Evolutionary conservation across 1,284 basidiomycete species (phyloP).

Genomic region (Ganoderma sp.): DNA sequence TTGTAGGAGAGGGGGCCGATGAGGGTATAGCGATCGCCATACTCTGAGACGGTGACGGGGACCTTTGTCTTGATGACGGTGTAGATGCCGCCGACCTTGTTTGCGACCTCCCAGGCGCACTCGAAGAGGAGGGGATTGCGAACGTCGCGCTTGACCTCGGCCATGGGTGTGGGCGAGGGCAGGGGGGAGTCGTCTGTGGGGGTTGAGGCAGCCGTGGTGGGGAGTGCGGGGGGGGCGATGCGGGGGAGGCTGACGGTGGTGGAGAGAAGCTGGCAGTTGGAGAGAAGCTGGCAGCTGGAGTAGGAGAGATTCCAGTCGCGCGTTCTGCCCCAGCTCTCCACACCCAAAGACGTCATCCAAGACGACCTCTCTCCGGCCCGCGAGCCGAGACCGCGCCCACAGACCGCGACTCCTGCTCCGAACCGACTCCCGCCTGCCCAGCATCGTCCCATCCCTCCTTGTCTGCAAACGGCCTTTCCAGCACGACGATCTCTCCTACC

Average conservation of each 20-base stretch:
- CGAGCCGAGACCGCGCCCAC: background rate
- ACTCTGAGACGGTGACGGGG: slow-evolving; percentile 94
- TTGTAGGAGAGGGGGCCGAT: slow-evolving; percentile 97
- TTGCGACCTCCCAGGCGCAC: slow-evolving; percentile 93
- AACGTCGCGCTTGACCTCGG: slow-evolving; percentile 69
- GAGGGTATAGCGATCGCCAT: slow-evolving; percentile 89
- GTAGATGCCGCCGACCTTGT: slow-evolving; percentile 99
- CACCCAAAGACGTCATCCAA: slow-evolving; percentile 17
- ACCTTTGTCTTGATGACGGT: slow-evolving; percentile 99
- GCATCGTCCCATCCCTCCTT: slow-evolving; percentile 6
- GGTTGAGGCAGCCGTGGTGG: slow-evolving; percentile 16
- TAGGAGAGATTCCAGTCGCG: no score
- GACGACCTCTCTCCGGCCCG: background rate
- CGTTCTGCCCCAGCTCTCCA: background rate
- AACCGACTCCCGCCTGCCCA: background rate
- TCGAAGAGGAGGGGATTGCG: slow-evolving; percentile 84
- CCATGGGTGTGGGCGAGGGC: slow-evolving; percentile 35
- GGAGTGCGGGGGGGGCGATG: slow-evolving; percentile 13
- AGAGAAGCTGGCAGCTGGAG: background rate
- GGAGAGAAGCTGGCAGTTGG: slow-evolving; percentile 3
- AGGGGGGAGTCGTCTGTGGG: slow-evolving; percentile 11
- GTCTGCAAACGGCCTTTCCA: slow-evolving; percentile 13
- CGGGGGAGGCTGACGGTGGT: slow-evolving; percentile 10
- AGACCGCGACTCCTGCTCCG: background rate
- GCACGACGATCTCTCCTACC: slow-evolving; percentile 22